Base-by-base conservation (phyloP, 2,329 filamentous ascomycete genomes). In the Neofusicoccum sp. region DNA sequence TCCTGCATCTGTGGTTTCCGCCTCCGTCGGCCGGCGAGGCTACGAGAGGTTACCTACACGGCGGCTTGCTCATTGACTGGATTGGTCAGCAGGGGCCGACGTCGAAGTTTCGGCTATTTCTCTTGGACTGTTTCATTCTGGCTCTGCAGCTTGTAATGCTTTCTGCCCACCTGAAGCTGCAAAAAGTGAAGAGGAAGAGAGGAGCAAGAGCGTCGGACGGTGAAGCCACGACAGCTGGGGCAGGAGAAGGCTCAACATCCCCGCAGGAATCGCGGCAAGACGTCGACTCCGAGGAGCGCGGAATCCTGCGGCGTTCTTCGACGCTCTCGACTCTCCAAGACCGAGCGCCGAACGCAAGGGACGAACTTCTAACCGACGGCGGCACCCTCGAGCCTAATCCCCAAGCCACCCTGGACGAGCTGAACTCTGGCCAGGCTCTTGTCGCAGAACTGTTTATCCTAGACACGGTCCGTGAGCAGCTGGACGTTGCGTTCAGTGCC, bases 41-140 rank as follows among this genome's bases (percentile, higher is more conserved):
- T 22, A 82, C 80, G 4, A 69, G 80, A 67, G 80, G 79, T 34
- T 88, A 87, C 70, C 75, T 88, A 11, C 85, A 88, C 69, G 86
- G 87, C 5, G 85, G 87, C 2, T 67, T 88, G 56, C 80, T 87
- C 67, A 85, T 89, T 69, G 86, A 89, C 73, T 88, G 89, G 69
- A 84, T 89, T 60, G 86, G 87, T 14, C 84, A 88, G 71, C 79
- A 82, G 67, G 83, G 82, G 2, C 85, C 85, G 2, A 80, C 82
- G 3, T 82, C 83, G 60, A 83, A 82, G 69, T 71, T 81, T 52
- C 79, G 80, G 66, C 77, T 89, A 11, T 68, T 84, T 4, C 69
- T 76, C 3, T 74, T 87, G 65, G 86, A 89, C 70, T 45, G 83
- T 7, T 71, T 86, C 39, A 76, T 87, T 9, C 67, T 87, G 64